phyloP scores from a whole-genome alignment of 2,329 filamentous ascomycete genomes.

The Boeremia exigua region DNA sequence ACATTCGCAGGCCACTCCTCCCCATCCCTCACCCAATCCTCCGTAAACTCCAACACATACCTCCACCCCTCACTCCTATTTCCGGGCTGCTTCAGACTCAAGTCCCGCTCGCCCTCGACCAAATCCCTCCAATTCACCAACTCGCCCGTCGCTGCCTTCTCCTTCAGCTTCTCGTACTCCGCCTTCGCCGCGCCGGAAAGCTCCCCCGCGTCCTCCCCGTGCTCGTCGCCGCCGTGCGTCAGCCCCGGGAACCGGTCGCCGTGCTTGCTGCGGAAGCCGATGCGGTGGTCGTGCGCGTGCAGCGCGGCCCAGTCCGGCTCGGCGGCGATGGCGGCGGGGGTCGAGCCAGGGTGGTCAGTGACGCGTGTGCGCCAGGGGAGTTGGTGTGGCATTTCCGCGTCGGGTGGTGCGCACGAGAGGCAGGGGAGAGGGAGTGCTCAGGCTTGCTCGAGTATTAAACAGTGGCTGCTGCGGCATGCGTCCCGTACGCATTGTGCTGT shows the following conservation, averaged over 20 bases:
- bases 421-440: neutral
- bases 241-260: conserved; percentile 48
- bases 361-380: conserved; percentile 37
- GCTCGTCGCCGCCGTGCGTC: conserved; percentile 41
- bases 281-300: conserved; percentile 45
- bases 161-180: conserved; percentile 31
- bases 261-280: conserved; percentile 49
- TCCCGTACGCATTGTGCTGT: no score
- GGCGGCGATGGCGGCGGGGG: conserved; percentile 48
- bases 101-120: conserved; percentile 43
- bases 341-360: conserved; percentile 50
- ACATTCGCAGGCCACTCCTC: conserved; percentile 59
- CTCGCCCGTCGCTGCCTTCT: conserved; percentile 34
- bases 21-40: conserved; percentile 57
- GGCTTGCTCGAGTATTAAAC: neutral
- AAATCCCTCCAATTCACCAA: conserved; percentile 51
- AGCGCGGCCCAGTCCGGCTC: conserved; percentile 53
- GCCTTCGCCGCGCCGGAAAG: conserved; percentile 34
- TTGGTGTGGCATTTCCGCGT: conserved; percentile 7
- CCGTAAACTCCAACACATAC: conserved; percentile 57
- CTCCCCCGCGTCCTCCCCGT: conserved; percentile 30
- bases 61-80: conserved; percentile 57
- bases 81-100: conserved; percentile 53
- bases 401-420: no score
- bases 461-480: no score